Percentiles rank a stretch among this genome's conserved stretches.
Conservation (phyloP, 495 filamentous ascomycete genomes). For the Neurospora tetraspora region DNA sequence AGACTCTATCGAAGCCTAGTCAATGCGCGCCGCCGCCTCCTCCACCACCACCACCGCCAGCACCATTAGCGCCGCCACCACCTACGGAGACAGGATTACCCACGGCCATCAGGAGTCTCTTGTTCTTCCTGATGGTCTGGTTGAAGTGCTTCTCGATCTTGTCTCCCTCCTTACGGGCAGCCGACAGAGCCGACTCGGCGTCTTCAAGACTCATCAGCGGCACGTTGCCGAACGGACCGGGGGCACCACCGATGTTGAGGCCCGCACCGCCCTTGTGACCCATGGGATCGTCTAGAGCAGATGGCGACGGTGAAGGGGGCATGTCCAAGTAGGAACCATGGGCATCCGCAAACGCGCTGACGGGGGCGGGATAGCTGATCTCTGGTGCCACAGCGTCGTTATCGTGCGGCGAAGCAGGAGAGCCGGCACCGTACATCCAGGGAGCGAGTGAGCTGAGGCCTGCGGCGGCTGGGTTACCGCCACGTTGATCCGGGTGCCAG, state of each 20-base stretch:
- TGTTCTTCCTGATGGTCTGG: slow-evolving; percentile 52
- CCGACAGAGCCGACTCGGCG: slow-evolving; percentile 46
- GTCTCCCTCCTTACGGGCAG: slow-evolving; percentile 57
- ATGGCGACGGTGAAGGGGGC: not conserved
- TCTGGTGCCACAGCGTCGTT: slow-evolving; percentile 19
- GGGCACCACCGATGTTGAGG: slow-evolving; percentile 1
- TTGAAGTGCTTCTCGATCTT: slow-evolving; percentile 57
- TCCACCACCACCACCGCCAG: not conserved
- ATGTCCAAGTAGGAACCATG: not conserved
- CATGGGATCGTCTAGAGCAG: not conserved
- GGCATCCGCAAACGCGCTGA: slow-evolving; percentile 10
- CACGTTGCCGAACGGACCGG: slow-evolving; percentile 32
- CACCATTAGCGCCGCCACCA: not conserved
- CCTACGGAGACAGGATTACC: not conserved
- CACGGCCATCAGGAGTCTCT: slow-evolving; percentile 25
- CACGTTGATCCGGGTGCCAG: slow-evolving; percentile 7
- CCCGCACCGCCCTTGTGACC: not conserved
- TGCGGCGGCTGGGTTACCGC: slow-evolving; percentile 12
- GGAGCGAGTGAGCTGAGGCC: slow-evolving; percentile 31
- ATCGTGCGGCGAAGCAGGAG: slow-evolving; percentile 7
- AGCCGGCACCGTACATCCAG: slow-evolving; percentile 30
- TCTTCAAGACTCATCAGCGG: slow-evolving; percentile 48
- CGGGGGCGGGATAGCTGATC: slow-evolving; percentile 22
- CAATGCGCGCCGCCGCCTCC: slow-evolving; percentile 17
- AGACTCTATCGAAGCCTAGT: slow-evolving; percentile 10